Base-by-base conservation (phyloP, 257 asterid species). In the Parsonsia alboflavescens region DNA sequence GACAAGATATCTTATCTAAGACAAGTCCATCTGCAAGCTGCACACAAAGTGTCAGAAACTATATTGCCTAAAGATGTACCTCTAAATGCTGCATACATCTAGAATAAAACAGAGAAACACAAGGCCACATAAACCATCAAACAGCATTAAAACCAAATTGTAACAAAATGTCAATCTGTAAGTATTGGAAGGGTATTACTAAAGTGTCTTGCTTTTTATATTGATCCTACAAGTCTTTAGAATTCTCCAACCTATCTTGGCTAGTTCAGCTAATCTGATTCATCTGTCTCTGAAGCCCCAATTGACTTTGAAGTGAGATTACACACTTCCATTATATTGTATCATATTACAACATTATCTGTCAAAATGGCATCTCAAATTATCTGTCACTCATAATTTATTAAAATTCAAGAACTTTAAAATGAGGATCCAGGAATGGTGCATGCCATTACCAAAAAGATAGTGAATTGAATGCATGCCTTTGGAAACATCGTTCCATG, bases 11-110 rank as follows among this genome's bases (percentile, higher is more conserved):
- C 85, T 92, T 92, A 79, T 92, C 97, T 77, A 92, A 81, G 79
- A 88, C 33, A 56, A 92, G 86, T 59, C 94, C 96, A 71, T 87
- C 89, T 68, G 97, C 85, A 73, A 92, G 86, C 97, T 92, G 95
- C 75, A 79, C 21, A 39, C 77, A 80, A 70, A 33, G 76, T 39
- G 57, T 39, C 61, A 52, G 54, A 45, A 42, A 11, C 28, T 56
- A n/a, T 28, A 33, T 30, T 44, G 1, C 7, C 33, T 46, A 28
- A 30, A 10, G 4, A 53, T 12, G n/a, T 22, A 58, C 17, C 26
- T 22, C 46, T 6, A 24, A 71, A 75, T 21, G 33, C 1, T 48
- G 41, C 54, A 64, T 30, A 63, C 21, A 16, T 28, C 10, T 45
- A 56, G 68, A 19, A 24, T 58, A 11, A 1, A 1, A 22, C 11